Percentiles rank a stretch among this genome's conserved stretches.
Evolutionary conservation across 371 early-diverging fungal genomes (phyloP).

Genomic region (Haplosporangium sp.): DNA sequence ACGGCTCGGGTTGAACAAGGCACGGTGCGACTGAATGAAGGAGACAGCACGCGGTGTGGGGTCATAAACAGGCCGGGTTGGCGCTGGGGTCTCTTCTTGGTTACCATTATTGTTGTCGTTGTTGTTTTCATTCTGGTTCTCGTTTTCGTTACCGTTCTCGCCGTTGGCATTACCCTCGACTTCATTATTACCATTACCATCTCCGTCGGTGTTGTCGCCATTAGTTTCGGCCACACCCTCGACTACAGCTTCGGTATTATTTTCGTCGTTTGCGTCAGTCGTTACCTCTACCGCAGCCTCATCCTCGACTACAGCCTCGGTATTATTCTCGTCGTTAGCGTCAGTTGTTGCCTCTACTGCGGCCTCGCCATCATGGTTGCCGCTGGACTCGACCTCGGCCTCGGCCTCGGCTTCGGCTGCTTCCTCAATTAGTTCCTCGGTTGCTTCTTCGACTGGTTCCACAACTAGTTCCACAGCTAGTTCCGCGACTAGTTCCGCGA

Average conservation of each 20-base stretch:
- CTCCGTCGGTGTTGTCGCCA: constrained; percentile 1
- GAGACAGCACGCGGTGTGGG: constrained; percentile 9
- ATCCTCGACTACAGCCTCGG: too few species aligned
- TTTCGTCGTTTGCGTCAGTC: not conserved
- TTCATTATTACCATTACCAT: not conserved
- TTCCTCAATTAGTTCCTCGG: too few species aligned
- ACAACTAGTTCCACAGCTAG: too few species aligned
- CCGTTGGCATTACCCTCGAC: not conserved
- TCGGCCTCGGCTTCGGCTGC: too few species aligned
- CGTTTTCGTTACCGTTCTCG: not conserved
- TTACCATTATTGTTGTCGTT: not conserved
- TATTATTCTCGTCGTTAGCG: too few species aligned
- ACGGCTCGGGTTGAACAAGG: constrained; percentile 15
- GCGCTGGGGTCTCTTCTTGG: not conserved
- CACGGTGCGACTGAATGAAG: constrained; percentile 15
- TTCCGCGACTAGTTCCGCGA: too few species aligned
- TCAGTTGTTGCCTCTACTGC: too few species aligned
- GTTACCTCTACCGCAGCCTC: not conserved
- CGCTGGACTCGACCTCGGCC: too few species aligned
- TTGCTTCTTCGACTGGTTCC: too few species aligned
- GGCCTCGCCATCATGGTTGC: too few species aligned
- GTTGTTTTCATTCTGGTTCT: not conserved
- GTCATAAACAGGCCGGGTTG: constrained; percentile 12
- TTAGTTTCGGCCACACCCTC: not conserved
- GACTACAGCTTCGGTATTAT: not conserved